Evolutionary conservation across 2,329 filamentous ascomycete species (phyloP).

Genomic region (Sarocladium strictum): DNA sequence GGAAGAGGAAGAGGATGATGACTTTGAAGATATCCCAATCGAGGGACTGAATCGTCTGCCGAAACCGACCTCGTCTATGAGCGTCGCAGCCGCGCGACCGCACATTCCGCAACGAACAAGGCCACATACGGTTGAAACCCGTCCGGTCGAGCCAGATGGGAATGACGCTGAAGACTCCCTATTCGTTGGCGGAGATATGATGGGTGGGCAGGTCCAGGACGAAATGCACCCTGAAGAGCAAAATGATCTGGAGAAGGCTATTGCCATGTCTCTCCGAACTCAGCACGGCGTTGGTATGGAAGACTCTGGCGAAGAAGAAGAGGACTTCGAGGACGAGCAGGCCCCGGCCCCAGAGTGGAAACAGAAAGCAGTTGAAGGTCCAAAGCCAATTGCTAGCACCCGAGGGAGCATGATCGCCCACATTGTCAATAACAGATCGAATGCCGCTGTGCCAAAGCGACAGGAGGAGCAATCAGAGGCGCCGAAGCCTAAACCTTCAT

Average conservation of each 20-base stretch:
- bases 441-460: constrained; percentile 47
- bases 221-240: constrained; percentile 32
- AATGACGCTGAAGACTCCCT: constrained; percentile 45
- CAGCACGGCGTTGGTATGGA: constrained; percentile 39
- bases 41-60: constrained; percentile 82
- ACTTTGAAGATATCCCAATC: constrained; percentile 90
- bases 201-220: constrained; percentile 28
- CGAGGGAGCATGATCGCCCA: constrained; percentile 62
- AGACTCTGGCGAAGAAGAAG: constrained; percentile 31
- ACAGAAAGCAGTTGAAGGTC: constrained; percentile 44
- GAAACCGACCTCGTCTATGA: constrained; percentile 34
- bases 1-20: constrained; percentile 68
- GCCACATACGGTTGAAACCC: background rate
- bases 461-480: constrained; percentile 15
- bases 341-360: constrained; percentile 47
- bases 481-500: constrained; percentile 13
- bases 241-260: constrained; percentile 70
- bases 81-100: background rate
- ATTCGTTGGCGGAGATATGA: constrained; percentile 30
- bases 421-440: constrained; percentile 68
- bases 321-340: constrained; percentile 43
- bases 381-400: constrained; percentile 44
- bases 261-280: constrained; percentile 76
- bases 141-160: constrained; percentile 19
- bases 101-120: background rate